Evolutionary conservation across 768 basidiomycete species (phyloP).

Genomic region (Pleurotus salmoneostramineus): DNA sequence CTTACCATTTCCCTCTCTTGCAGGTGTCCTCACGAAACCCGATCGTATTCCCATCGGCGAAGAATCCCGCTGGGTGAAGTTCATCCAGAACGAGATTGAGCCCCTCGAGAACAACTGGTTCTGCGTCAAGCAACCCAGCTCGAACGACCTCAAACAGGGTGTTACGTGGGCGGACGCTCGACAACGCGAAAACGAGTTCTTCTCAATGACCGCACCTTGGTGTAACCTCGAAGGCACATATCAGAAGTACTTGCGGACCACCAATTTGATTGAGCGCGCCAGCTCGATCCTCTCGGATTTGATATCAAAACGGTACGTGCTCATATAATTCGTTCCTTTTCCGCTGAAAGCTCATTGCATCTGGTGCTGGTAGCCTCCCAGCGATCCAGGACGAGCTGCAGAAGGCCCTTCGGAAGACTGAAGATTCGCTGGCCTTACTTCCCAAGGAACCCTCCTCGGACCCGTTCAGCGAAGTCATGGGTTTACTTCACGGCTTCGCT

Average conservation of each 20-base stretch:
- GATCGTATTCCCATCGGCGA: slow-evolving; percentile 60
- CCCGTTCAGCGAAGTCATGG: slow-evolving; percentile 53
- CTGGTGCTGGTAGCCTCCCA: slow-evolving; percentile 39
- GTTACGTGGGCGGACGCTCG: slow-evolving; percentile 63
- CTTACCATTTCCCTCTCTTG: neutral
- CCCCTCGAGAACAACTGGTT: slow-evolving; percentile 55
- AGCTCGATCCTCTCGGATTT: slow-evolving; percentile 60
- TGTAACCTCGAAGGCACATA: slow-evolving; percentile 44
- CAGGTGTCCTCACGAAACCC: slow-evolving; percentile 74
- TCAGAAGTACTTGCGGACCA: slow-evolving; percentile 52
- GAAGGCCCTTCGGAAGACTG: slow-evolving; percentile 34
- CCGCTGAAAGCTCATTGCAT: neutral
- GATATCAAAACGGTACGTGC: slow-evolving; percentile 56
- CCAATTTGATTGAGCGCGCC: slow-evolving; percentile 50
- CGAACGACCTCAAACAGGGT: slow-evolving; percentile 43
- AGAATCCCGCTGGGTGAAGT: slow-evolving; percentile 50
- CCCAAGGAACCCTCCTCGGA: slow-evolving; percentile 54
- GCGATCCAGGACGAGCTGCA: slow-evolving; percentile 58
- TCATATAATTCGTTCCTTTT: neutral
- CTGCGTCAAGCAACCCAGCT: slow-evolving; percentile 53
- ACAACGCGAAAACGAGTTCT: slow-evolving; percentile 51
- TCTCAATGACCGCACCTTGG: slow-evolving; percentile 50
- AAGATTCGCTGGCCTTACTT: slow-evolving; percentile 22
- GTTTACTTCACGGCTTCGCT: slow-evolving; percentile 42
- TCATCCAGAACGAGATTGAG: slow-evolving; percentile 52